Evolutionary conservation across 768 basidiomycete species (phyloP).

Genomic region (Phaffia tasmanica): DNA sequence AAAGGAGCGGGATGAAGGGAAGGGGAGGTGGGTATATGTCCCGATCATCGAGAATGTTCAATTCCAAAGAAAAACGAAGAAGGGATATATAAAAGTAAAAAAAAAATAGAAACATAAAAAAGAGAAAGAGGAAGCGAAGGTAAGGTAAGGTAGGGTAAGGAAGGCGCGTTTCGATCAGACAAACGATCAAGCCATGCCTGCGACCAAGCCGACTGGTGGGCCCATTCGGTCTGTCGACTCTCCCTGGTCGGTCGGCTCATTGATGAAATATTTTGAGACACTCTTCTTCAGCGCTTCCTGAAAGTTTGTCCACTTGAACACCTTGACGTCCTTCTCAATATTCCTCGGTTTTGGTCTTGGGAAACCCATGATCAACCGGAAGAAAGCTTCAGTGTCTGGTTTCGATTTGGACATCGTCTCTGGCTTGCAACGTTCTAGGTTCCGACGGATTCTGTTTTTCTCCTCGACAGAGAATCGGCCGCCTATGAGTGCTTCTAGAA

Average conservation of each 20-base stretch:
- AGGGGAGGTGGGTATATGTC: background rate
- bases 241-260: background rate
- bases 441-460: constrained; percentile 90
- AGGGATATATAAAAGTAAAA: background rate
- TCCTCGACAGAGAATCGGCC: constrained; percentile 79
- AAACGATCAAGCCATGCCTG: background rate
- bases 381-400: constrained; percentile 68
- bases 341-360: constrained; percentile 87
- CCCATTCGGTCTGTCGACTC: background rate
- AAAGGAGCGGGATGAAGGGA: background rate
- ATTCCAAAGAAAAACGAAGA: background rate
- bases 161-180: background rate
- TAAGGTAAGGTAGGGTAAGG: background rate
- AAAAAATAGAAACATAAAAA: constrained; percentile 1
- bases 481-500: constrained; percentile 70
- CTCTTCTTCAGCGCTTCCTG: constrained; percentile 21
- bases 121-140: background rate
- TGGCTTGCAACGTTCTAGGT: constrained; percentile 83
- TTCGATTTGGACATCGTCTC: constrained; percentile 82
- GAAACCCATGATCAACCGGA: constrained; percentile 93
- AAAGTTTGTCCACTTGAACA: constrained; percentile 34
- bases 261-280: constrained; percentile 22
- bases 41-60: background rate
- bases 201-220: background rate
- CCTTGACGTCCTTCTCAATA: constrained; percentile 86